Base-by-base conservation (phyloP, 2,329 filamentous ascomycete genomes). In the Trichophaea hybrida region DNA sequence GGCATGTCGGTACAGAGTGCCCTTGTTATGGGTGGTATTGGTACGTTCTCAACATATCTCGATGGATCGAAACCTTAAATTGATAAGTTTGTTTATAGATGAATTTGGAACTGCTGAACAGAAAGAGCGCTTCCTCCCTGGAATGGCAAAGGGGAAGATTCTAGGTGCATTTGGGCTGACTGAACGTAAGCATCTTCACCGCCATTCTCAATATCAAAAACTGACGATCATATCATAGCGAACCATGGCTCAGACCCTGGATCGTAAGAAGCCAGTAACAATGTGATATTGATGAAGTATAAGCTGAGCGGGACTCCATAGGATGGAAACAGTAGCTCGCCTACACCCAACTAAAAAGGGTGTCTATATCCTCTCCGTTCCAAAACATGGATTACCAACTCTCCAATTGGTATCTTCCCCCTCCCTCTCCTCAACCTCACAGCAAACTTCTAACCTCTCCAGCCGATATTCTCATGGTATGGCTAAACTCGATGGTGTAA, bases 361-460 rank as follows among this genome's bases (percentile, higher is more conserved):
- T 1, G 88, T 88, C 72, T 86, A 84, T 68, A 80, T 83, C 48
- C 74, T 95, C 38, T 88, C 83, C 50, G 89, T 1, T 76, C 86
- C 54, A 95, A 95, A 77, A 95, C 90, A 0, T 95, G 89, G 89
- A 95, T 95, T 71, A 95, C 89, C 12, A 95, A 95, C 73, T 91
- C 86, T 6, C 89, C 89, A 2, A 94, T 95, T 68, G 56, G 64
- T 66, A 49, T 15, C 24, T 34, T 8, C 44, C 44, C 44, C 44
- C 44, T n/a, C n/a, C 15, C 10, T 49, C 44, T 17, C 24, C 7
- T 49, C 44, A 8, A 49, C 10, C 44, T n/a, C 38, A 8, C 24
- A 24, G 24, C 24, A 24, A 44, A 44, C 12, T 17, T 13, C 52
- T 31, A 24, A 32, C 50, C 31, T 59, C 10, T 15, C 6, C 12